Evolutionary conservation across 148 eudicot genomes (phyloP).

Genomic region (Selenicereus undatus): DNA sequence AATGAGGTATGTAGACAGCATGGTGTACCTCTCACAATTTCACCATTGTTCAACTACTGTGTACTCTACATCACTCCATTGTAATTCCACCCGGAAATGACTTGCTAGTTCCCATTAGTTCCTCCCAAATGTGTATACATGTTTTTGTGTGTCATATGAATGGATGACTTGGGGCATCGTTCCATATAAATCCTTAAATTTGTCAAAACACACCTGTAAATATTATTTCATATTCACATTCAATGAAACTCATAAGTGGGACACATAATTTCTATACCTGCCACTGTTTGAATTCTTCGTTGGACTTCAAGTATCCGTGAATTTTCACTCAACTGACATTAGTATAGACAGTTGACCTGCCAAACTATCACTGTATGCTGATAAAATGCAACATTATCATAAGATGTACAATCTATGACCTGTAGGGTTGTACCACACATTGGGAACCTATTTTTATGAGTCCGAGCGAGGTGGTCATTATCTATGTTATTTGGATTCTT

Average conservation of each 20-base stretch:
- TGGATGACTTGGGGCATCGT: no score
- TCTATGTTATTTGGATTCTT: no score
- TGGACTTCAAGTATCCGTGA: neutral
- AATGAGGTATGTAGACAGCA: slow-evolving; percentile 36
- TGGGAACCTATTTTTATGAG: no score
- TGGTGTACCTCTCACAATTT: neutral
- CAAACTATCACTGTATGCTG: neutral
- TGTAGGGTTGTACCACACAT: no score
- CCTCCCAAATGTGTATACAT: neutral
- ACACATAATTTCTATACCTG: no score
- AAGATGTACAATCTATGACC: no score
- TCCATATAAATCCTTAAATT: no score
- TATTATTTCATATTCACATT: no score
- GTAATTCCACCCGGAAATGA: slow-evolving; percentile 4
- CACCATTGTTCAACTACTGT: neutral
- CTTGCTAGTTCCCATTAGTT: neutral
- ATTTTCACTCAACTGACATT: neutral
- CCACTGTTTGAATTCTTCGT: neutral
- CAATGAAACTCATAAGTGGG: no score
- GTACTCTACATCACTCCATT: neutral
- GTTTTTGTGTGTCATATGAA: slow-evolving; percentile 6
- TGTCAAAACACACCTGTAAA: no score
- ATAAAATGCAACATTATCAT: no score
- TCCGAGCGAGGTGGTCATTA: neutral
- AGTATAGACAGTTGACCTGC: neutral